phyloP scores from a whole-genome alignment of 305 asterid species.

The Solanum aculeatissimum region DNA sequence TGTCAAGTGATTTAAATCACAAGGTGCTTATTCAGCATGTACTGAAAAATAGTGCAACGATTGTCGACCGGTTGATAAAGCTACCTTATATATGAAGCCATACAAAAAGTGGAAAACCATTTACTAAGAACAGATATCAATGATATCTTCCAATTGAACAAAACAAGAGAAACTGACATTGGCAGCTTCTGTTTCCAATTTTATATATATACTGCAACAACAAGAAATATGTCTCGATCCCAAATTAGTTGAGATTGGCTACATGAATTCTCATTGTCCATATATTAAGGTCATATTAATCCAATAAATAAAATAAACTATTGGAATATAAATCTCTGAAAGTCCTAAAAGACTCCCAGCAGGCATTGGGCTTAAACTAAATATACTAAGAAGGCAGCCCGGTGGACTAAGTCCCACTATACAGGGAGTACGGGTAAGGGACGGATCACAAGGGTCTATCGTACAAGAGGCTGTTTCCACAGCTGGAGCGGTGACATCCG shows the following conservation, averaged over 20 bases:
- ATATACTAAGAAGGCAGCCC: neutral
- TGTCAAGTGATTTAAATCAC: neutral
- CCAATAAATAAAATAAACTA: neutral
- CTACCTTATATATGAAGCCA: neutral
- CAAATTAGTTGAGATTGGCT: neutral
- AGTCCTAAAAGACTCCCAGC: neutral
- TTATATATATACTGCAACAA: neutral
- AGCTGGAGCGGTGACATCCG: neutral
- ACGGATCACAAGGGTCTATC: neutral
- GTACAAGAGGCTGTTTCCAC: neutral
- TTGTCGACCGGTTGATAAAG: neutral
- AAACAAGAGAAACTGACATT: neutral
- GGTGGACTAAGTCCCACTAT: neutral
- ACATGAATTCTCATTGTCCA: neutral
- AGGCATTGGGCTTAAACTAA: neutral
- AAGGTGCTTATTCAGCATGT: neutral
- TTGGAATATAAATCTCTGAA: neutral
- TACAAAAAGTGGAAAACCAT: neutral
- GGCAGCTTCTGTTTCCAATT: neutral
- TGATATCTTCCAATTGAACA: neutral
- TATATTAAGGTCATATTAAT: neutral
- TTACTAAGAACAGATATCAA: neutral
- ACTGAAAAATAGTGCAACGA: neutral
- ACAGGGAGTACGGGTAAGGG: neutral
- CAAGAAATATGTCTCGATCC: neutral